These are phyloP conservation scores for Oenanthe javanica DNA, from an alignment of 140 eudicot species.

Conservation along the genomic window DNA sequence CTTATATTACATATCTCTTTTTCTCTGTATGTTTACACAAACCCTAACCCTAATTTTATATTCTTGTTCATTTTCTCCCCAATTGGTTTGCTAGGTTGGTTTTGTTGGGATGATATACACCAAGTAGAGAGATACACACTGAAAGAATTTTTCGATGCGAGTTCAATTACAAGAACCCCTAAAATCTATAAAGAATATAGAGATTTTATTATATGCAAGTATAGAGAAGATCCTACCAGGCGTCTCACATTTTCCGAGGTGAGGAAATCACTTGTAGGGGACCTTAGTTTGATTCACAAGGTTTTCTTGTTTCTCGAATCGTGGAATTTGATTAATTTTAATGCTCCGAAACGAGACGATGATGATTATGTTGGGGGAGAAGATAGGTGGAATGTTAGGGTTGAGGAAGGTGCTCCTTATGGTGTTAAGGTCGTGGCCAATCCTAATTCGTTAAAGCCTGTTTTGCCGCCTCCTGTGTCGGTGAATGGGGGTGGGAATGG, in stretches of 20 bases:
- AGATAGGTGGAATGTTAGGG: slow-evolving; percentile 54
- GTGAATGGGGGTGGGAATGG: slow-evolving; percentile 30
- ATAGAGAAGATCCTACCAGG: slow-evolving; percentile 64
- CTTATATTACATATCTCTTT: slow-evolving; percentile 30
- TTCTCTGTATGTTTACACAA: slow-evolving; percentile 26
- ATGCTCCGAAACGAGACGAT: slow-evolving; percentile 16
- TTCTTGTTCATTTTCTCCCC: neutral
- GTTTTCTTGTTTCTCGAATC: slow-evolving; percentile 62
- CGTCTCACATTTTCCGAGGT: slow-evolving; percentile 75
- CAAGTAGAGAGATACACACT: slow-evolving; percentile 53
- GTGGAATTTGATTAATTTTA: slow-evolving; percentile 87
- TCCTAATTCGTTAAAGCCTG: slow-evolving; percentile 72
- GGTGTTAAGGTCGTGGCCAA: slow-evolving; percentile 85
- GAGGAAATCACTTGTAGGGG: slow-evolving; percentile 81
- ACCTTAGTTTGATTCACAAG: slow-evolving; percentile 48
- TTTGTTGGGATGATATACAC: slow-evolving; percentile 77
- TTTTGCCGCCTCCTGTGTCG: slow-evolving; percentile 27
- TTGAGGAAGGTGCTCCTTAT: slow-evolving; percentile 93
- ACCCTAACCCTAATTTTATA: slow-evolving; percentile 29
- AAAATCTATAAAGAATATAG: slow-evolving; percentile 86
- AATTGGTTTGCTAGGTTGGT: slow-evolving; percentile 56
- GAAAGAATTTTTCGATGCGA: slow-evolving; percentile 66
- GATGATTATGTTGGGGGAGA: slow-evolving; percentile 30
- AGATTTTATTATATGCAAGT: slow-evolving; percentile 76
- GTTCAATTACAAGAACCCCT: slow-evolving; percentile 71